A percentile compares a stretch with the other conserved stretches of the same genome.
Evolutionary conservation across 73 alveolate species (phyloP).

Genomic region (Paramecium biaurelia): DNA sequence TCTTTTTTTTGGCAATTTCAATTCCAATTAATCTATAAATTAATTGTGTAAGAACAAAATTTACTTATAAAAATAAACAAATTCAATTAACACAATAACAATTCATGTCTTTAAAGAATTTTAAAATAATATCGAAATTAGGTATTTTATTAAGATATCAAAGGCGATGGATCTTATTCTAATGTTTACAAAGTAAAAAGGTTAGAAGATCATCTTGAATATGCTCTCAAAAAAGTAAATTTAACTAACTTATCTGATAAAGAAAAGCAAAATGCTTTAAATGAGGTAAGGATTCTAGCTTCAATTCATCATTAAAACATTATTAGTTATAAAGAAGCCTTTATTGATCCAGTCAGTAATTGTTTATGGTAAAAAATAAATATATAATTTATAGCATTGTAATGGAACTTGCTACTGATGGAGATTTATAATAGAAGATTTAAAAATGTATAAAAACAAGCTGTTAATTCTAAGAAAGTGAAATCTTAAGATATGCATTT

Average conservation of each 20-base stretch:
- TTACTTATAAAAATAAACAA: background rate
- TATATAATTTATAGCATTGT: slow-evolving; percentile 63
- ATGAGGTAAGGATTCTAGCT: slow-evolving; percentile 81
- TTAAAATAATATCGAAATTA: slow-evolving; percentile 45
- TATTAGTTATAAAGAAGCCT: slow-evolving; percentile 80
- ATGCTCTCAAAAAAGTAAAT: slow-evolving; percentile 79
- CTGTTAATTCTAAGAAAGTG: slow-evolving; percentile 66
- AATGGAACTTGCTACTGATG: slow-evolving; percentile 79
- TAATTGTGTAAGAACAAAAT: background rate
- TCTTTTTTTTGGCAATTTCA: background rate
- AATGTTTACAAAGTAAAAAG: slow-evolving; percentile 77
- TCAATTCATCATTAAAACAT: slow-evolving; percentile 74
- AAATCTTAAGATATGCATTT: slow-evolving; percentile 70
- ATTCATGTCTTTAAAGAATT: slow-evolving; percentile 56
- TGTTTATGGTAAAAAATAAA: slow-evolving; percentile 43
- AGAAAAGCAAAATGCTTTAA: slow-evolving; percentile 77
- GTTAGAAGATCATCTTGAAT: slow-evolving; percentile 71
- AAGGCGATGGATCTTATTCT: slow-evolving; percentile 81
- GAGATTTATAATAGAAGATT: slow-evolving; percentile 76
- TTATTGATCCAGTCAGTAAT: slow-evolving; percentile 70
- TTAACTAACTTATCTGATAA: slow-evolving; percentile 71
- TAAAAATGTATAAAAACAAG: slow-evolving; percentile 63
- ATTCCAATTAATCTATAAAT: background rate
- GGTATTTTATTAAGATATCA: background rate
- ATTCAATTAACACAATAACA: background rate